These are phyloP conservation scores for Cudoniella acicularis DNA, from an alignment of 495 filamentous ascomycete genomes.

Conservation along the genomic window DNA sequence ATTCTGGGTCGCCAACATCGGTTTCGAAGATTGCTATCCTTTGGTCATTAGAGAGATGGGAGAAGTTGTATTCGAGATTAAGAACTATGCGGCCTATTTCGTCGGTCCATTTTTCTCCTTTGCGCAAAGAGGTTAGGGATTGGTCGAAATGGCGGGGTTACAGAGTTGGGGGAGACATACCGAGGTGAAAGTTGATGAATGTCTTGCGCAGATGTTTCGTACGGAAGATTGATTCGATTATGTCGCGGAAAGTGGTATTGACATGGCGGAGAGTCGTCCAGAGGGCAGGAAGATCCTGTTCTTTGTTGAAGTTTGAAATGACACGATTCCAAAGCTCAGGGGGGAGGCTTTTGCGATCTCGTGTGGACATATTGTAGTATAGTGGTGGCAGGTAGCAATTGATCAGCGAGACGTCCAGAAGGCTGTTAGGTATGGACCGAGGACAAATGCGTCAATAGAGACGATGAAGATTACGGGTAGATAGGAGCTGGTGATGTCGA, in stretches of 20 bases:
- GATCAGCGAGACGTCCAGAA: background rate
- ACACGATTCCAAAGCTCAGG: background rate
- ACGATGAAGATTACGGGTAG: no score
- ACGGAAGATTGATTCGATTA: background rate
- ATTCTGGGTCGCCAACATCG: background rate
- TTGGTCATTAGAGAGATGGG: background rate
- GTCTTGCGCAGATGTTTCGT: slow-evolving; percentile 2
- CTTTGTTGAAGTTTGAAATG: background rate
- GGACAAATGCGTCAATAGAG: no score
- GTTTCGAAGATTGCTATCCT: background rate
- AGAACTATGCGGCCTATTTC: background rate
- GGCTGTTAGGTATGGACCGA: no score
- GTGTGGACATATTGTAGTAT: background rate
- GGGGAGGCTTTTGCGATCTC: background rate
- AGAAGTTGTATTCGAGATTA: background rate
- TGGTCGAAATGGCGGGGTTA: background rate
- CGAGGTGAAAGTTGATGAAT: background rate
- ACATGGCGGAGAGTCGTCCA: slow-evolving; percentile 1
- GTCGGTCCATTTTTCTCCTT: background rate
- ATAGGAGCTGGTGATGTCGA: no score
- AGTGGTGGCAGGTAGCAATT: background rate
- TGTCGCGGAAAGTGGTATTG: background rate
- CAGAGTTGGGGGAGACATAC: background rate
- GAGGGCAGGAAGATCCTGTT: background rate
- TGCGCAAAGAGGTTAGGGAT: background rate